Conservation (phyloP, 345 rosid species). For the Ceriops zippeliana region DNA sequence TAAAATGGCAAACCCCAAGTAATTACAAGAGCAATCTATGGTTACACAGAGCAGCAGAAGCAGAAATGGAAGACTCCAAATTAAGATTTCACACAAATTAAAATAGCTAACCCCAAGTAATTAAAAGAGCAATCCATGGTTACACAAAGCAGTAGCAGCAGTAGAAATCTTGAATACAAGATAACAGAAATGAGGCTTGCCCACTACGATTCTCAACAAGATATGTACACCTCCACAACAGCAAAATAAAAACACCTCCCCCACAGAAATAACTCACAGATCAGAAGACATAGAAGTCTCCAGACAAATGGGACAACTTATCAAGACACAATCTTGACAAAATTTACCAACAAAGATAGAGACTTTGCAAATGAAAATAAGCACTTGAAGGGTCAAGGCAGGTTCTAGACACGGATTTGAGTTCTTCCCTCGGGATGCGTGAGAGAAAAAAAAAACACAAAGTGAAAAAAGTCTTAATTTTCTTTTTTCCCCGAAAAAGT, state of each 20-base stretch:
- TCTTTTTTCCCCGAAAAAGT: too few relatives aligned
- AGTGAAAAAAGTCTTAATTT: too few relatives aligned
- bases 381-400: not conserved
- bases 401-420: not conserved
- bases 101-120: not conserved
- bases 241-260: not conserved
- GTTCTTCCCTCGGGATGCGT: not conserved
- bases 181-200: not conserved
- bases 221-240: not conserved
- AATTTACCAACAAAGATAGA: too few relatives aligned
- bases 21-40: not conserved
- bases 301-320: constrained; percentile 11
- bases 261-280: not conserved
- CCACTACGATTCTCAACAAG: constrained; percentile 3
- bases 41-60: too few relatives aligned
- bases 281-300: not conserved
- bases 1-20: not conserved
- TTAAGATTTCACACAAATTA: not conserved
- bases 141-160: too few relatives aligned
- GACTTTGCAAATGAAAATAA: too few relatives aligned
- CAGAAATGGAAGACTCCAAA: not conserved
- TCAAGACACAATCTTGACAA: not conserved
- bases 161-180: not conserved
- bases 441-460: not conserved
- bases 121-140: not conserved